These are phyloP conservation scores for Xylariales sp. DNA, from an alignment of 2,329 filamentous ascomycete species.

Conservation along the genomic window DNA sequence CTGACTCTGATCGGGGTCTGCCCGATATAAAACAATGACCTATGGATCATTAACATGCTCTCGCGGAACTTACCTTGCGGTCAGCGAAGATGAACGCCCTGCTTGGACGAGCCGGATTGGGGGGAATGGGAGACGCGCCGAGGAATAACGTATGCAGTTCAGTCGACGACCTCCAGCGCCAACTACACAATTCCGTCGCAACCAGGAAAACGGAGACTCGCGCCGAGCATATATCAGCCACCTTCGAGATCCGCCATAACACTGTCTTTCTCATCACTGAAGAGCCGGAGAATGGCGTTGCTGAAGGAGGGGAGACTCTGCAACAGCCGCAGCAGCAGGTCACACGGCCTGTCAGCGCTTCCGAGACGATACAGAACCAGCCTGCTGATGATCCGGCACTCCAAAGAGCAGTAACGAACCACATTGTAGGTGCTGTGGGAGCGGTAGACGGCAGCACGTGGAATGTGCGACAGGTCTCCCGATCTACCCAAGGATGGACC, in stretches of 20 bases:
- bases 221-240: constrained; percentile 44
- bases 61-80: no score
- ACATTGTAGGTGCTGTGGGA: constrained; percentile 40
- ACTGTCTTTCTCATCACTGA: constrained; percentile 37
- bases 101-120: constrained; percentile 10
- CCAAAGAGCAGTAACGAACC: constrained; percentile 45
- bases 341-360: constrained; percentile 36
- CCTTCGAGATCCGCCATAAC: constrained; percentile 41
- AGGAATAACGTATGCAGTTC: constrained; percentile 29
- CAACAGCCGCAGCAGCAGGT: constrained; percentile 20
- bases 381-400: constrained; percentile 41
- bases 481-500: constrained; percentile 45
- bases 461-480: constrained; percentile 39
- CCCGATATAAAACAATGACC: no score
- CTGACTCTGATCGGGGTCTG: no score
- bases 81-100: constrained; percentile 23
- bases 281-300: constrained; percentile 31
- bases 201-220: constrained; percentile 41
- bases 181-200: constrained; percentile 36
- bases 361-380: constrained; percentile 45
- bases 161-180: constrained; percentile 41
- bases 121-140: constrained; percentile 18
- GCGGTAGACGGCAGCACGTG: constrained; percentile 45
- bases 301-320: no score
- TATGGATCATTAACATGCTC: no score